A percentile compares a stretch with the other conserved stretches of the same genome.
Evolutionary conservation across 2,329 filamentous ascomycete species (phyloP).

Genomic region (Aaosphaeria arxii): DNA sequence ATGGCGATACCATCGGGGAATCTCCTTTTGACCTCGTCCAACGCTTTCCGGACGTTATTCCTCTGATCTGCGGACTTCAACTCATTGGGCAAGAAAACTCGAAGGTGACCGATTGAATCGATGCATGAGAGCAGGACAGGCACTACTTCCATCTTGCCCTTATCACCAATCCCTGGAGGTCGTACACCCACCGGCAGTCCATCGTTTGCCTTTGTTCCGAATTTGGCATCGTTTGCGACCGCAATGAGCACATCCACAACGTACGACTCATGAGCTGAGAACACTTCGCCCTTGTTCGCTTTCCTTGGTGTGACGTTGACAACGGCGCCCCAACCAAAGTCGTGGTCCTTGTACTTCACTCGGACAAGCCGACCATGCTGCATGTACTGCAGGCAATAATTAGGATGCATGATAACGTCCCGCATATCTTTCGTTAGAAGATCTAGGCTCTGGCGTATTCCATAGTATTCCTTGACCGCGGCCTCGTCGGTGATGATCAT

Average conservation of each 20-base stretch:
- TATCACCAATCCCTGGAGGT: slow-evolving; percentile 61
- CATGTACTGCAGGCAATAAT: slow-evolving; percentile 79
- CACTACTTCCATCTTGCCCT: slow-evolving; percentile 74
- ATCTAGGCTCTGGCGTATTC: slow-evolving; percentile 79
- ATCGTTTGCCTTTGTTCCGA: slow-evolving; percentile 59
- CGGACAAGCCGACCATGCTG: slow-evolving; percentile 84
- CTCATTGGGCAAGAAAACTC: slow-evolving; percentile 79
- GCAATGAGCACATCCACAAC: slow-evolving; percentile 78
- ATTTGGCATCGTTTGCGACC: slow-evolving; percentile 54
- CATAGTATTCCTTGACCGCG: slow-evolving; percentile 91
- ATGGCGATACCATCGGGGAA: slow-evolving; percentile 91
- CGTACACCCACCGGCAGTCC: slow-evolving; percentile 63
- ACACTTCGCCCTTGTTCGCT: slow-evolving; percentile 61
- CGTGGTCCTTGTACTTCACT: slow-evolving; percentile 73
- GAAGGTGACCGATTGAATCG: slow-evolving; percentile 77
- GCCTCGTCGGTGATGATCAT: slow-evolving; percentile 81
- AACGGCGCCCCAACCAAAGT: slow-evolving; percentile 94
- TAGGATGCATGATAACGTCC: slow-evolving; percentile 86
- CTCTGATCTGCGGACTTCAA: slow-evolving; percentile 66
- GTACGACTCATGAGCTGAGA: slow-evolving; percentile 74
- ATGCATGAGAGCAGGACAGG: slow-evolving; percentile 84
- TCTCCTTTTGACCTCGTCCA: slow-evolving; percentile 77
- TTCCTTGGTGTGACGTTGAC: slow-evolving; percentile 69
- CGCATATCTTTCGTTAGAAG: slow-evolving; percentile 86
- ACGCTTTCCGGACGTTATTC: slow-evolving; percentile 62